These are phyloP conservation scores for Pinus tabuliformis DNA, from an alignment of 75 land plant species.

Conservation along the genomic window DNA sequence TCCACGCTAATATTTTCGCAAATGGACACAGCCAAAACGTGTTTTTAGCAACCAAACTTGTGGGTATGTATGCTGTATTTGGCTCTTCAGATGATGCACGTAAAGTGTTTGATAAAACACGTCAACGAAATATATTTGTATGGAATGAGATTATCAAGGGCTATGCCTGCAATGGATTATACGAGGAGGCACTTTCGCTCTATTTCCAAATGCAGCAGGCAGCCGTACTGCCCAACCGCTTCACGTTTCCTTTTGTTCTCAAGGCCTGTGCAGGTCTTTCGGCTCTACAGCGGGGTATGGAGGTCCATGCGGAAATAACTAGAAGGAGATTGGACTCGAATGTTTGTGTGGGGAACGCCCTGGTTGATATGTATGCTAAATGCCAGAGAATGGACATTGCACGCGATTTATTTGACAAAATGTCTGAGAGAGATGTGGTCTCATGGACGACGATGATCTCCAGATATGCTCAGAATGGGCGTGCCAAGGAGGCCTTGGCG, in stretches of 20 bases:
- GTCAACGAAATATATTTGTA: conserved; percentile 16
- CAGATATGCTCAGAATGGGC: conserved; percentile 16
- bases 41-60: background rate
- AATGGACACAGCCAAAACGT: background rate
- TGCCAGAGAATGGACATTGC: conserved; percentile 23
- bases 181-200: conserved; percentile 25
- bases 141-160: conserved; percentile 44
- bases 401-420: conserved; percentile 22
- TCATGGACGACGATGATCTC: conserved; percentile 38
- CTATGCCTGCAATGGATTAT: conserved; percentile 19
- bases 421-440: conserved; percentile 21
- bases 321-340: conserved; percentile 22
- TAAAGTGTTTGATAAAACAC: conserved; percentile 3
- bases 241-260: conserved; percentile 28
- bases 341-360: conserved; percentile 26
- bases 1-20: background rate
- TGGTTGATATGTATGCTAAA: conserved; percentile 33
- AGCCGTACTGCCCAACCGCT: conserved; percentile 19
- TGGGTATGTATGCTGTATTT: background rate
- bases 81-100: background rate
- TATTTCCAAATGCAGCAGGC: conserved; percentile 15
- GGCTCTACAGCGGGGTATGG: conserved; percentile 15
- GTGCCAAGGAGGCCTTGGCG: conserved; percentile 11
- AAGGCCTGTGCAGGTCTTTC: conserved; percentile 19
- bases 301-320: conserved; percentile 15